Evolutionary conservation across 2,329 filamentous ascomycete genomes (phyloP), one percentile per base, ranked within the genome.

Genomic region (Epichloe amarillans): DNA sequence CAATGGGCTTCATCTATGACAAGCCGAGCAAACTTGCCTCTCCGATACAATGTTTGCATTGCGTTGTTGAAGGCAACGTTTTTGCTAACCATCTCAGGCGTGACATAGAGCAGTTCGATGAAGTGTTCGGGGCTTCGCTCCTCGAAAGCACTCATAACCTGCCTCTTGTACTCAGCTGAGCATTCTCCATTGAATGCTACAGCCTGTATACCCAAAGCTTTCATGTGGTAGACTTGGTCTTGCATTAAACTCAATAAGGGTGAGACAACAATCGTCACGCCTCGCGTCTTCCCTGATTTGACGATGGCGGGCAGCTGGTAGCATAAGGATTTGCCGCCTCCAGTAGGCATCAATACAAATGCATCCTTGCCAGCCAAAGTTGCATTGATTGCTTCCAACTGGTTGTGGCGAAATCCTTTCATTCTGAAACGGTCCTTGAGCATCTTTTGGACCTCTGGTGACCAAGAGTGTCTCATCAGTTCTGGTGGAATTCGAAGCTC

Each of bases 1-100:
- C 93, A 98, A 65, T 98, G 93, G n/a, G 93, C 93, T 69, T 98
- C 94, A 58, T 98, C 93, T 55, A 98, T 95, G 49, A 98, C 93
- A 46, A 98, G 80, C 26, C 93, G 82, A 15, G 94, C 91, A 49
- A 98, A 79, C 59, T 84, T 86, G 3, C 76, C 72, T 47, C 80
- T 80, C 14, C 68, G 66, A 64, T 95, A 77, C n/a, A 98, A 72
- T 2, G 72, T 73, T 48, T 79, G 69, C 55, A 98, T 74, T 3
- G 74, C 77, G 48, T 73, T 75, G 52, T 82, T 71, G 65, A 97
- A 86, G 2, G 71, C 70, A 41, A 75, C 65, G 63, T 84, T 98
- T 63, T 90, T 91, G 69, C 76, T 88, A 47, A 98, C 75, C 91
- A 97, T 97, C 68, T 98, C 93, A 0, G 93, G 93, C 0, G 93